Conservation (phyloP, 2,329 filamentous ascomycete species). For the Lecanicillium sp. region DNA sequence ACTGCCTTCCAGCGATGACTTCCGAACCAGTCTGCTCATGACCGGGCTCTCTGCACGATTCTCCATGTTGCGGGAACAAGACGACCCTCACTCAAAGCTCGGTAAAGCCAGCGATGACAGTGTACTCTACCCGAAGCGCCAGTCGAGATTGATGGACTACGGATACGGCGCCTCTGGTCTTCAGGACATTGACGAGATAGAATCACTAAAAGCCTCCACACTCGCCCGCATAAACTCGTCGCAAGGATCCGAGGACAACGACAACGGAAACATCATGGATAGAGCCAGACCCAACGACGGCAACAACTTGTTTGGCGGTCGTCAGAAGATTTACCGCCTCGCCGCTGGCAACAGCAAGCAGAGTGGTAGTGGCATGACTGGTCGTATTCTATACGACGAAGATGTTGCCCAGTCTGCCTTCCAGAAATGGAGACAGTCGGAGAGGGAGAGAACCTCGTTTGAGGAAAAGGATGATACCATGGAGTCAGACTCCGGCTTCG, state of each 20-base stretch:
- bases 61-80: conserved; percentile 93
- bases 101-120: conserved; percentile 96
- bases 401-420: conserved; percentile 81
- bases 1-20: conserved; percentile 79
- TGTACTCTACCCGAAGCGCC: conserved; percentile 75
- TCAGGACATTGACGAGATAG: conserved; percentile 84
- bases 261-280: conserved; percentile 69
- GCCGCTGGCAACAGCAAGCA: conserved; percentile 45
- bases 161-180: conserved; percentile 54
- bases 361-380: conserved; percentile 47
- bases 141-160: conserved; percentile 71
- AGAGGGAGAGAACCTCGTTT: conserved; percentile 47
- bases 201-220: conserved; percentile 64
- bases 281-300: conserved; percentile 78
- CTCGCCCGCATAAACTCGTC: conserved; percentile 60
- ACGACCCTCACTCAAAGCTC: conserved; percentile 80
- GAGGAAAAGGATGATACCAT: conserved; percentile 30
- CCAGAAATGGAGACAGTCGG: conserved; percentile 63
- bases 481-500: conserved; percentile 46
- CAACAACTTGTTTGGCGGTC: conserved; percentile 88
- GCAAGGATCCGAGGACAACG: conserved; percentile 63
- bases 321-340: conserved; percentile 93
- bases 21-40: conserved; percentile 94
- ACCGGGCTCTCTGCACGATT: conserved; percentile 90
- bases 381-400: conserved; percentile 75